Conservation (phyloP, 768 basidiomycete genomes). For the Pisolithus albus region DNA sequence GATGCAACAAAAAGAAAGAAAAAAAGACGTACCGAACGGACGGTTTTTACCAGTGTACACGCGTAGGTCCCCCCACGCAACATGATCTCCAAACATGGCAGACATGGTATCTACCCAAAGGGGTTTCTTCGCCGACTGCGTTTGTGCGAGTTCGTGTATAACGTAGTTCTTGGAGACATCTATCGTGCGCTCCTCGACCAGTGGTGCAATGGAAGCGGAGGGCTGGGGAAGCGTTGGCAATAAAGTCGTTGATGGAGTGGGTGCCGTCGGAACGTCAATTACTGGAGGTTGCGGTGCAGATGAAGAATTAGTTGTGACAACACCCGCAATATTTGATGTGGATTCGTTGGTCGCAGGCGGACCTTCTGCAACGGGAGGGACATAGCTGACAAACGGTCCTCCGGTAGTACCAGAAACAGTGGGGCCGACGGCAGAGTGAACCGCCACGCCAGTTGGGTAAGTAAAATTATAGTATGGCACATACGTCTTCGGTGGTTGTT, state of each 20-base stretch:
- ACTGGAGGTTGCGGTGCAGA: background rate
- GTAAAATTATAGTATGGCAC: constrained; percentile 17
- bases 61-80: constrained; percentile 68
- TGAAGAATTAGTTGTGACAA: background rate
- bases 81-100: constrained; percentile 81
- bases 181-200: constrained; percentile 32
- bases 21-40: constrained; percentile 46
- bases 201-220: constrained; percentile 8
- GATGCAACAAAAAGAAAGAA: background rate
- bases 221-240: background rate
- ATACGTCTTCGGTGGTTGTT: constrained; percentile 25
- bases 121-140: constrained; percentile 42
- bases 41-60: constrained; percentile 61
- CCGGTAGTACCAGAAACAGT: constrained; percentile 10
- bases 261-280: background rate
- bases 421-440: background rate
- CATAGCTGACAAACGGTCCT: background rate
- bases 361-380: background rate
- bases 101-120: constrained; percentile 68
- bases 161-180: constrained; percentile 64
- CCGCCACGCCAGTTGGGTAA: constrained; percentile 5
- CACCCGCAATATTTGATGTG: background rate
- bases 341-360: background rate
- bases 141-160: constrained; percentile 53
- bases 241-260: background rate